A percentile compares a stretch with the other conserved stretches of the same genome.
These are phyloP conservation scores for Ceratorhiza oryzae-sativae DNA, from an alignment of 1,284 basidiomycete genomes.

Conservation along the genomic window DNA sequence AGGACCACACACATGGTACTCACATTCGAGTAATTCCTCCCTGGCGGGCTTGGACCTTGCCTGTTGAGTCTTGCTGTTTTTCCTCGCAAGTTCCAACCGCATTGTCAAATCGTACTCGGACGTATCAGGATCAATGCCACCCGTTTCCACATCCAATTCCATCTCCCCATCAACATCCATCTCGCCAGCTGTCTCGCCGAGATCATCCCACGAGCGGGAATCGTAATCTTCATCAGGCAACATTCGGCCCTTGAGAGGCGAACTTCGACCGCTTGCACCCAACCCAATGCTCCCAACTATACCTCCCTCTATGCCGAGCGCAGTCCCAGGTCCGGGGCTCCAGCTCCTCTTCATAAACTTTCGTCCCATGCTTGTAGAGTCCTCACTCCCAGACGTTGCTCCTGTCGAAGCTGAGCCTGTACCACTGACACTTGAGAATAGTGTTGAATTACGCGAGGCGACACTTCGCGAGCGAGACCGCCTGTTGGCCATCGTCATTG, in stretches of 20 bases:
- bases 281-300: background rate
- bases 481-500: conserved; percentile 42
- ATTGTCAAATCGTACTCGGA: conserved; percentile 77
- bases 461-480: conserved; percentile 33
- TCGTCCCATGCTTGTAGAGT: conserved; percentile 23
- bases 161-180: conserved; percentile 48
- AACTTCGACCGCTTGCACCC: conserved; percentile 13
- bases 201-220: conserved; percentile 30
- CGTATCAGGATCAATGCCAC: conserved; percentile 44
- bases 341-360: conserved; percentile 36
- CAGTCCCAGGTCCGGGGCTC: conserved; percentile 29
- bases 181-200: conserved; percentile 54
- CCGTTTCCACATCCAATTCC: conserved; percentile 54
- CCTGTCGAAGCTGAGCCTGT: conserved; percentile 12
- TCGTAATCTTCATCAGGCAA: conserved; percentile 37
- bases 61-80: conserved; percentile 79
- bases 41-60: background rate
- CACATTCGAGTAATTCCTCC: conserved; percentile 52
- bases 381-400: conserved; percentile 14
- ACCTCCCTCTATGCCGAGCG: background rate
- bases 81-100: conserved; percentile 77
- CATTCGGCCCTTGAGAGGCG: conserved; percentile 34
- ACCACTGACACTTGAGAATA: conserved; percentile 36
- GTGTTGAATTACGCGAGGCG: conserved; percentile 32
- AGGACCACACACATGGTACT: background rate